Percentiles rank a stretch among this genome's conserved stretches.
These are phyloP conservation scores for Aspergillus ellipticus DNA, from an alignment of 495 filamentous ascomycete species.

Conservation along the genomic window DNA sequence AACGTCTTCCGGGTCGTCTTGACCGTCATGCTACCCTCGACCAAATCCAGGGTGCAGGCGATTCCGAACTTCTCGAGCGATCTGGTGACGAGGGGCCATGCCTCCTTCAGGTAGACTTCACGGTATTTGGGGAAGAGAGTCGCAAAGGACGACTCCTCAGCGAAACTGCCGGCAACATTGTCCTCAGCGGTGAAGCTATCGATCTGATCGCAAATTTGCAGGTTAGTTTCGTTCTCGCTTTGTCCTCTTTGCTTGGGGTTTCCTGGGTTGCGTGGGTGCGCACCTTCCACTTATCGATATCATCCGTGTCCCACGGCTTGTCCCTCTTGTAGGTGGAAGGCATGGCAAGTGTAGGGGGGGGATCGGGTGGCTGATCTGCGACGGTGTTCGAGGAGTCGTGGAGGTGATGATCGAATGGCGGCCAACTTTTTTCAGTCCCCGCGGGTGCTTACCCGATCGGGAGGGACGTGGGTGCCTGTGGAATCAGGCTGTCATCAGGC, in stretches of 20 bases:
- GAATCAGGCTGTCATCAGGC: conserved; percentile 9
- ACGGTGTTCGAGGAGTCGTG: conserved; percentile 10
- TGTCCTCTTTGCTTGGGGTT: background rate
- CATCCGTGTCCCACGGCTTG: conserved; percentile 97
- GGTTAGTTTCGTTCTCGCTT: conserved; percentile 7
- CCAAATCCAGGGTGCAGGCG: conserved; percentile 84
- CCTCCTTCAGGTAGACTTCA: conserved; percentile 86
- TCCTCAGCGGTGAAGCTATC: conserved; percentile 82
- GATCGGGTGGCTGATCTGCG: conserved; percentile 11
- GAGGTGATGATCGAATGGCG: conserved; percentile 27
- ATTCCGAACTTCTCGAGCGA: conserved; percentile 78
- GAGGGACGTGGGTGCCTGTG: conserved; percentile 14
- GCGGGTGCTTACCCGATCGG: conserved; percentile 31
- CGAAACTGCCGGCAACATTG: conserved; percentile 80
- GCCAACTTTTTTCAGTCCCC: conserved; percentile 38
- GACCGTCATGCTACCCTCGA: conserved; percentile 94
- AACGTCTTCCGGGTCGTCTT: conserved; percentile 93
- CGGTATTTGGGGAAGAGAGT: conserved; percentile 97
- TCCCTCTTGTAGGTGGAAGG: conserved; percentile 91
- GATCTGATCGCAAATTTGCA: conserved; percentile 42
- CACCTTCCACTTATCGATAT: conserved; percentile 97
- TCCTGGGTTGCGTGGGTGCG: background rate
- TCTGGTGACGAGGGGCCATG: conserved; percentile 82
- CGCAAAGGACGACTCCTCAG: conserved; percentile 87
- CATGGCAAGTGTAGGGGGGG: conserved; percentile 50